Base-by-base conservation (phyloP, 2,329 filamentous ascomycete genomes). In the Magnaporthiopsis incrustans region DNA sequence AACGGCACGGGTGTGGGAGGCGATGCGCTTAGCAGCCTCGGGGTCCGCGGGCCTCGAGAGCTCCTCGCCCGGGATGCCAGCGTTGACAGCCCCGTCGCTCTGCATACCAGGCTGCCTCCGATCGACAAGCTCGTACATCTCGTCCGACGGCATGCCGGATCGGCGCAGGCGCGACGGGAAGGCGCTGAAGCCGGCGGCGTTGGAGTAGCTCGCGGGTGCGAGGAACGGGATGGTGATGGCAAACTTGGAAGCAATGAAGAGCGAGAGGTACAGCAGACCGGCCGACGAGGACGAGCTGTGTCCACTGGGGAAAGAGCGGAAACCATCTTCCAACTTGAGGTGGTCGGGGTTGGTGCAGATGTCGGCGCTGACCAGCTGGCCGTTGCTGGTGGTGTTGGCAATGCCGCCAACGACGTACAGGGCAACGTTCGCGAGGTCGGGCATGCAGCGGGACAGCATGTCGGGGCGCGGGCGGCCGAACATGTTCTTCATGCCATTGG, bases 171-270 rank as follows among this genome's bases (percentile, higher is more conserved):
- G 89, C 2, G 91, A 94, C 1, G 89, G 88, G 64, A 91, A 89
- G 53, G 94, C 90, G 67, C 88, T 88, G 68, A 86, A 83, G 1
- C 76, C 69, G 30, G 73, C 69, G 1, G 74, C 72, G 66, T 86
- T 82, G 64, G 74, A 74, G 64, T 77, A 78, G 2, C 76, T 74
- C 15, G 78, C 77, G 0, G 79, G 80, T 8, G 83, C 80, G 12
- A 90, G 82, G 73, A 88, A 90, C 1, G 90, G 90, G 38, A 92
- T 82, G 12, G 85, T 88, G 67, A 93, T 86, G 65, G 86, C 84
- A 71, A 94, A 90, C 74, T 93, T 94, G 75, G 88, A 90, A 68
- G 90, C 91, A 27, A 98, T 82, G 80, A 92, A 97, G 62, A 98
- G 85, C 1, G 89, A 89, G 22, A 97, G 83, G 74, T 97, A 97